Evolutionary conservation across 805 yeast species (phyloP).

Genomic region (Hanseniaspora lachancei): DNA sequence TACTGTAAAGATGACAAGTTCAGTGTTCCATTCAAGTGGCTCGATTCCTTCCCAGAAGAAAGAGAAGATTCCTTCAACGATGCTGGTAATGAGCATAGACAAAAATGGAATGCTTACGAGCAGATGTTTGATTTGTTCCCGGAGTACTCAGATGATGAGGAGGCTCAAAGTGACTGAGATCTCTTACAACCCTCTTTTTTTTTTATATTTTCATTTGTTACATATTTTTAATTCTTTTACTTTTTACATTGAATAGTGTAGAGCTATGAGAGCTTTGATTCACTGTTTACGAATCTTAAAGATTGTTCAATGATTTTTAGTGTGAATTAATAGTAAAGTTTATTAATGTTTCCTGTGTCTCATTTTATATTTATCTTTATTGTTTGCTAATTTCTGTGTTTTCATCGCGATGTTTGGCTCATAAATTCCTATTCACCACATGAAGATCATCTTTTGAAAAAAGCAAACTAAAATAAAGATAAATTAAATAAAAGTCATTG

Average conservation of each 20-base stretch:
- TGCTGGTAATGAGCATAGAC: slow-evolving; percentile 22
- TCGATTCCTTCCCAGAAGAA: slow-evolving; percentile 29
- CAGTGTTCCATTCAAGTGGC: slow-evolving; percentile 27
- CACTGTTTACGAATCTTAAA: neutral
- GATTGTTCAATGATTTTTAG: slow-evolving; percentile 17
- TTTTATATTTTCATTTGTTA: neutral
- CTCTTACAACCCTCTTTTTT: slow-evolving; percentile 1
- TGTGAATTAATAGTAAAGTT: slow-evolving; percentile 15
- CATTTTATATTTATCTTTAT: neutral
- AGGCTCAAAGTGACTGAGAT: slow-evolving; percentile 6
- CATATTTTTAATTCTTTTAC: too few relatives aligned
- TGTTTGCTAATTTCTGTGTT: too few relatives aligned
- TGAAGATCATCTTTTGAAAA: too few relatives aligned
- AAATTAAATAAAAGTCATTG: slow-evolving; percentile 41
- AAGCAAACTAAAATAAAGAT: too few relatives aligned
- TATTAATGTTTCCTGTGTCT: neutral
- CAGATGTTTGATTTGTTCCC: slow-evolving; percentile 27
- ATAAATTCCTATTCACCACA: too few relatives aligned
- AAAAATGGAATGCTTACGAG: slow-evolving; percentile 28
- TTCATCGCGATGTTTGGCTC: too few relatives aligned
- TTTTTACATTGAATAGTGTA: too few relatives aligned
- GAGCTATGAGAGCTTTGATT: neutral
- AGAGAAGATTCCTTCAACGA: slow-evolving; percentile 25
- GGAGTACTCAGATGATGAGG: neutral
- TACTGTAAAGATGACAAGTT: slow-evolving; percentile 16